Evolutionary conservation across 768 basidiomycete genomes (phyloP), one percentile per base, ranked within the genome.

Genomic region (Plicaturopsis crispa): DNA sequence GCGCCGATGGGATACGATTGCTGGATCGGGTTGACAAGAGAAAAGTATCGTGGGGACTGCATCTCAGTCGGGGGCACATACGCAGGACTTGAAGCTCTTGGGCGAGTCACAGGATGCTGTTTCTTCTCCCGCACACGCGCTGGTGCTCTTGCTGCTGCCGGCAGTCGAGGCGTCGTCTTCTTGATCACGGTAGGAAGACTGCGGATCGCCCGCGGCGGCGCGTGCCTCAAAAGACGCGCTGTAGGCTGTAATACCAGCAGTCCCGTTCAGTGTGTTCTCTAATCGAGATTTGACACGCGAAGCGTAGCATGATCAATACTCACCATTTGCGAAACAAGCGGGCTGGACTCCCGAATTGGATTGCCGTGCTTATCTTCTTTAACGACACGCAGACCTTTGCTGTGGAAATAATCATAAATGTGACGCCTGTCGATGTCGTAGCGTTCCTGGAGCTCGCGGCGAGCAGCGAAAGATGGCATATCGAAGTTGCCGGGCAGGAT

Each of bases 351-450:
- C 55, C 53, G 59, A 36, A 66, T 61, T 35, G 71, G 54, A 52
- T 78, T 76, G 3, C 67, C 68, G 40, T 75, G 70, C 46, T 73
- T 76, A 47, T 78, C 77, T 50, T 80, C 76, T 48, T 77, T 80
- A 17, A 76, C 72, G 19, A 79, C 78, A 20, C 78, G 75, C 43
- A 80, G 50, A 26, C 78, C 71, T 69, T 35, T 16, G 49, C 67
- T 70, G 56, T 84, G 83, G 58, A 82, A 84, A 55, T 84, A 84
- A 57, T 85, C 83, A 52, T 85, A 85, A 45, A 85, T 76, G 48
- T 83, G 82, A 47, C 83, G 63, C 46, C 83, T 66, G 53, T 85
- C 82, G 41, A 83, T 78, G 42, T 64, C 66, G 54, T 81, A 82
- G 33, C 78, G 72, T 51, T 77, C 71, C 57, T 85, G 83, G 23